phyloP scores from a whole-genome alignment of 1,284 basidiomycete genomes.

The Microbotryum lychnidis-dioicae region DNA sequence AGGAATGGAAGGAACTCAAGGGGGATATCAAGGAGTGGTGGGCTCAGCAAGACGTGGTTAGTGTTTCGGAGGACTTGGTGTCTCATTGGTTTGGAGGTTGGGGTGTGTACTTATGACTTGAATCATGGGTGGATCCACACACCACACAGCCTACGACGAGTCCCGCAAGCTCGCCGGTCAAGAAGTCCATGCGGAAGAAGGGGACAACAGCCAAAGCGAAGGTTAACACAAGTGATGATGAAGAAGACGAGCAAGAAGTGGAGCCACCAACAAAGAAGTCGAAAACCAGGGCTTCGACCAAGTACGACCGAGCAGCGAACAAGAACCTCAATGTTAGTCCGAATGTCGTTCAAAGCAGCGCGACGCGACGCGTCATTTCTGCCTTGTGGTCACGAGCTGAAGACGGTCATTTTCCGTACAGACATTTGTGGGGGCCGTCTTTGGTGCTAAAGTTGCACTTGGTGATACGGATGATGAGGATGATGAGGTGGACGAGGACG shows the following conservation, averaged over 20 bases:
- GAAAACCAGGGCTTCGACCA: background rate
- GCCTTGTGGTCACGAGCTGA: background rate
- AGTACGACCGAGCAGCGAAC: background rate
- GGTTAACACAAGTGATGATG: too few species aligned
- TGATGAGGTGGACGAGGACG: constrained; percentile 43
- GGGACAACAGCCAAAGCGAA: background rate
- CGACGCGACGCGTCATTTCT: background rate
- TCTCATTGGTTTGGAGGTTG: background rate
- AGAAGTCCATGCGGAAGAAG: background rate
- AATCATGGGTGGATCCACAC: background rate
- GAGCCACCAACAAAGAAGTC: too few species aligned
- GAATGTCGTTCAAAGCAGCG: background rate
- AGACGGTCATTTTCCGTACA: background rate
- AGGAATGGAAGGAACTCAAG: background rate
- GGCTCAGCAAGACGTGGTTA: background rate
- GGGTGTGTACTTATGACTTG: background rate
- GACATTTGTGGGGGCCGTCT: background rate
- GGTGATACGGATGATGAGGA: constrained; percentile 51
- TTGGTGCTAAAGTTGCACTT: constrained; percentile 40
- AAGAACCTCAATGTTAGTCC: background rate
- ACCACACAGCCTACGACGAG: background rate
- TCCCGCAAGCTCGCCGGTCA: background rate
- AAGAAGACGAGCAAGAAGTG: too few species aligned
- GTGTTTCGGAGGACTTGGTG: background rate
- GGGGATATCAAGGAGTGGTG: background rate